A percentile compares a stretch with the other conserved stretches of the same genome.
phyloP scores from a whole-genome alignment of 805 yeast genomes.

The Wickerhamomyces tratensis region DNA sequence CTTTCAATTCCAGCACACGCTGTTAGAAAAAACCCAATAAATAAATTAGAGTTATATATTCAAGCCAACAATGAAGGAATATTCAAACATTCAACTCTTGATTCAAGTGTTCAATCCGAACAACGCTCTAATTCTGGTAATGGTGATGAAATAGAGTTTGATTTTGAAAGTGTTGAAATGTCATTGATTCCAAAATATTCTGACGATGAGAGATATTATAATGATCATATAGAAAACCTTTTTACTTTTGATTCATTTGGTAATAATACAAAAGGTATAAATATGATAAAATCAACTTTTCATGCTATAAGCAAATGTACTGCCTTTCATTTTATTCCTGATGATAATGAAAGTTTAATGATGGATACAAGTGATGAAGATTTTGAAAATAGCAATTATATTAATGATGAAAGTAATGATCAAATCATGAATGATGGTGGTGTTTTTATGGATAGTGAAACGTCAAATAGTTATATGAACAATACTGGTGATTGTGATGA shows the following conservation, averaged over 20 bases:
- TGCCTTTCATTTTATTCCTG: constrained; percentile 3
- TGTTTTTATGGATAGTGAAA: constrained; percentile 2
- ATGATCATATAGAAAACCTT: constrained; percentile 22
- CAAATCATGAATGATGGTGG: constrained; percentile 1
- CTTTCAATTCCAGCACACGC: constrained; percentile 12
- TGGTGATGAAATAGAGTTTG: not conserved
- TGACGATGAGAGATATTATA: constrained; percentile 26
- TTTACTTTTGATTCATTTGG: constrained; percentile 29
- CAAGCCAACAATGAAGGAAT: constrained; percentile 6
- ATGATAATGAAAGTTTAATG: not conserved
- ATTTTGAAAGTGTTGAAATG: constrained; percentile 18
- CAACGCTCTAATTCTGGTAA: no score
- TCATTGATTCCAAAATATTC: constrained; percentile 25
- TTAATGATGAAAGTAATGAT: constrained; percentile 1
- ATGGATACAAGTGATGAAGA: not conserved
- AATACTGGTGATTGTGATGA: constrained; percentile 2
- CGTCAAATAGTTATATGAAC: constrained; percentile 11
- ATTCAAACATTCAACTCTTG: not conserved
- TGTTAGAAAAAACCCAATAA: constrained; percentile 3
- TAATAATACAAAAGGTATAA: constrained; percentile 27
- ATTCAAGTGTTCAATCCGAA: no score
- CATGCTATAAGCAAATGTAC: constrained; percentile 25
- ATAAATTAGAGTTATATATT: constrained; percentile 6
- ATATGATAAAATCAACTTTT: constrained; percentile 26
- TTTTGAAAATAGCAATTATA: not conserved